phyloP scores from a whole-genome alignment of 768 basidiomycete species.

The Lactifluus piperatus region DNA sequence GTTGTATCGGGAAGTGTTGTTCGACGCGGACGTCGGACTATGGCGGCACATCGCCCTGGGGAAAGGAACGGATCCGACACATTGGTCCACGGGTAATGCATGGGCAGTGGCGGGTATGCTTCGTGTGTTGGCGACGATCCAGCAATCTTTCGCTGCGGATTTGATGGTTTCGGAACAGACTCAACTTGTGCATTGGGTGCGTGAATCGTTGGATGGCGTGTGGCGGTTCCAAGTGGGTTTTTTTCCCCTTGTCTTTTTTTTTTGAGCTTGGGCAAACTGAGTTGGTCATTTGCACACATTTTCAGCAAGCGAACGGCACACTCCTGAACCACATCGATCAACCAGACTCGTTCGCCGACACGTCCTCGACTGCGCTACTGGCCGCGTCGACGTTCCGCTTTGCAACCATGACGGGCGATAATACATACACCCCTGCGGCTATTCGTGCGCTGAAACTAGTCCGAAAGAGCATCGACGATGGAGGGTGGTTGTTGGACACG shows the following conservation, averaged over 20 bases:
- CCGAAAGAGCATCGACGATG: slow-evolving; percentile 29
- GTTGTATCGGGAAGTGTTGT: slow-evolving; percentile 45
- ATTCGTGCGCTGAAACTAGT: slow-evolving; percentile 33
- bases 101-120: slow-evolving; percentile 68
- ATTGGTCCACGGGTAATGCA: slow-evolving; percentile 60
- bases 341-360: slow-evolving; percentile 42
- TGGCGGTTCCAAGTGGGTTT: slow-evolving; percentile 37
- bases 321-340: slow-evolving; percentile 47
- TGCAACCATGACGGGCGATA: slow-evolving; percentile 34
- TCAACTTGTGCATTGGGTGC: slow-evolving; percentile 44
- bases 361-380: slow-evolving; percentile 47
- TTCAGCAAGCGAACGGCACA: slow-evolving; percentile 36
- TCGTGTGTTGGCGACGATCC: slow-evolving; percentile 48
- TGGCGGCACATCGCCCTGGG: slow-evolving; percentile 53
- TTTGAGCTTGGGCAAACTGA: background rate
- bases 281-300: background rate
- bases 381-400: slow-evolving; percentile 49
- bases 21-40: slow-evolving; percentile 34
- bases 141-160: slow-evolving; percentile 32
- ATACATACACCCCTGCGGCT: slow-evolving; percentile 33
- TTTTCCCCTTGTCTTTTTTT: background rate
- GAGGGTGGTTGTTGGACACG: slow-evolving; percentile 19
- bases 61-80: slow-evolving; percentile 35
- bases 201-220: slow-evolving; percentile 38
- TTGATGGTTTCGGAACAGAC: slow-evolving; percentile 32